phyloP scores from a whole-genome alignment of 768 basidiomycete genomes.

The Coprinopsis strossmayeri region DNA sequence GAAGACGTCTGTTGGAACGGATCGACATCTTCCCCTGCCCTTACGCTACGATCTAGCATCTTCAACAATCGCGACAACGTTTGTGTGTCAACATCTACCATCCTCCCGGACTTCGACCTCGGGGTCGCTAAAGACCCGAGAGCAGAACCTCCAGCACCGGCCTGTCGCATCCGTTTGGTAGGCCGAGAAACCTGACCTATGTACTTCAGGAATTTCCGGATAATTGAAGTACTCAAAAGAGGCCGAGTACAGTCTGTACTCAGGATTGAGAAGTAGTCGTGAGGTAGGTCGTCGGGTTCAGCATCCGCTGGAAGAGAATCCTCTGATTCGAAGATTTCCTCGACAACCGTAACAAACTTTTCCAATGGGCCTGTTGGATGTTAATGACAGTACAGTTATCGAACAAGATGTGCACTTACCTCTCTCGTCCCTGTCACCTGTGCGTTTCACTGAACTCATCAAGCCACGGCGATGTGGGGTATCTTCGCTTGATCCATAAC shows the following conservation, averaged over 20 bases:
- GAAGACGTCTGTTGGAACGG: constrained; percentile 44
- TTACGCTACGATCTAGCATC: constrained; percentile 73
- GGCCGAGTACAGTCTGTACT: constrained; percentile 56
- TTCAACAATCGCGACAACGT: constrained; percentile 63
- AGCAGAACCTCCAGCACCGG: constrained; percentile 15
- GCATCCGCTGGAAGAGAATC: constrained; percentile 35
- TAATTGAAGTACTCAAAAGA: constrained; percentile 46
- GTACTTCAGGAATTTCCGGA: constrained; percentile 66
- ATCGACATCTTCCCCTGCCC: constrained; percentile 67
- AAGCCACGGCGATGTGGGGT: constrained; percentile 23
- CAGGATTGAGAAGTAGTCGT: constrained; percentile 58
- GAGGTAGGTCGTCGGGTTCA: constrained; percentile 66
- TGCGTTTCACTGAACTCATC: constrained; percentile 45
- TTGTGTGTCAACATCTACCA: constrained; percentile 63
- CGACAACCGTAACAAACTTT: constrained; percentile 68
- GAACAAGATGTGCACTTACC: constrained; percentile 30
- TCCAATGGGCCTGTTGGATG: constrained; percentile 53
- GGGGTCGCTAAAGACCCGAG: constrained; percentile 36
- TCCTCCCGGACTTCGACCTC: constrained; percentile 39
- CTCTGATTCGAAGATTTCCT: constrained; percentile 88
- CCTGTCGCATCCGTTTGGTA: constrained; percentile 57
- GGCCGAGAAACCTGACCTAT: constrained; percentile 64
- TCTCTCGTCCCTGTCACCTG: constrained; percentile 73
- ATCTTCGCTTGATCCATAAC: constrained; percentile 53
- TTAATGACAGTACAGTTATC: too few species aligned